Base-by-base conservation (phyloP, 31 red algal genomes). In the Asparagopsis taxiformis region DNA sequence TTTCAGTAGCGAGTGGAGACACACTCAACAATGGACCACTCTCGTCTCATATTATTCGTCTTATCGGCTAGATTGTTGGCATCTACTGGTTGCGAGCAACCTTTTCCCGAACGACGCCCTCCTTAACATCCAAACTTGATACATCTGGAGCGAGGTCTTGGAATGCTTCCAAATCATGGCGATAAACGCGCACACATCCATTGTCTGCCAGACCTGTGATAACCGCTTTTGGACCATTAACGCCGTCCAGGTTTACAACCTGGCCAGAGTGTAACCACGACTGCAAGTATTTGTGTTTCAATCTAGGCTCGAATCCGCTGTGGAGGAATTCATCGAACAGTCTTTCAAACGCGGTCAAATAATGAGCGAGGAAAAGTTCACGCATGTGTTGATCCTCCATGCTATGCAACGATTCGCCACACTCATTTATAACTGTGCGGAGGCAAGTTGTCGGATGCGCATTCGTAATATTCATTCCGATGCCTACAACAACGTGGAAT, bases 401-500 rank as follows among this genome's bases (percentile, higher is more conserved):
- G 30, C 59, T 30, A 22, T 36, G 64, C 33, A 44, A 16, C 19
- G 15, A 34, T 20, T 1, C 39, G 16, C n/a, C 31, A 16, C 7
- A 3, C 20, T n/a, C 8, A 20, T 69, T 38, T 49, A 69, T 30
- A 2, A 11, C 49, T 43, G 58, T 28, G 41, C 43, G 50, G 39
- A 92, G 22, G 54, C 72, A 93, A 21, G 81, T 75, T 0, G 90
- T 93, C 26, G 90, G 90, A 23, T 62, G 22, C 20, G 25, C 51
- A 43, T 93, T 93, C 23, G 60, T 51, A 9, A 93, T 57, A 70
- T 93, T 93, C 19, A 93, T 56, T 1, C 90, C 90, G 31, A 93
- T 54, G 2, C 90, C 90, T 50, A 93, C 72, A 26, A 87, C 20
- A 25, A 85, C 82, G 17, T 79, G 63, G 25, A 93, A 70, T 22